phyloP scores from a whole-genome alignment of 1,139 yeast genomes.

The Pichia sorboxylosa region DNA sequence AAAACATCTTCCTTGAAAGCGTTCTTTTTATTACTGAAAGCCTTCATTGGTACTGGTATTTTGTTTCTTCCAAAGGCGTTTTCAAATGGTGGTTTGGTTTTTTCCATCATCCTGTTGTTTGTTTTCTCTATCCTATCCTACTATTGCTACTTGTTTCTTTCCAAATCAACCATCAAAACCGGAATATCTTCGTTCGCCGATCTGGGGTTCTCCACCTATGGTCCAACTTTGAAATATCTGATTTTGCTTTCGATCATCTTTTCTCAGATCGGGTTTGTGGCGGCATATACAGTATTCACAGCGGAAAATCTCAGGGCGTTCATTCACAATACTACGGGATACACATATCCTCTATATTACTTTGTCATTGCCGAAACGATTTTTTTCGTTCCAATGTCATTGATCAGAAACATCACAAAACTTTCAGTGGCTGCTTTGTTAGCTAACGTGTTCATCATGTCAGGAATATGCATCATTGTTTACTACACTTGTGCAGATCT shows the following conservation, averaged over 20 bases:
- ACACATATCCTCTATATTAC: conserved; percentile 26
- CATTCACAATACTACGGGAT: conserved; percentile 33
- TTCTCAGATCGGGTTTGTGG: conserved; percentile 69
- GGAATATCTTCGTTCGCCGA: conserved; percentile 66
- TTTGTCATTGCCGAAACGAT: conserved; percentile 46
- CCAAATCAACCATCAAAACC: conserved; percentile 44
- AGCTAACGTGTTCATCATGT: conserved; percentile 54
- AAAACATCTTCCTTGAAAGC: conserved; percentile 61
- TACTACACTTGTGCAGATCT: conserved; percentile 42
- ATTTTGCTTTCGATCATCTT: conserved; percentile 53
- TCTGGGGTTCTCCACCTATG: conserved; percentile 53
- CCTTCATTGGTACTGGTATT: conserved; percentile 73
- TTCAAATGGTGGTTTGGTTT: conserved; percentile 57
- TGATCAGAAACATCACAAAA: conserved; percentile 62
- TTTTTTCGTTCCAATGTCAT: conserved; percentile 54
- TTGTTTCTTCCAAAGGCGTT: conserved; percentile 65
- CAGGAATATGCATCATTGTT: conserved; percentile 54
- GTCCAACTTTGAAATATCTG: conserved; percentile 44
- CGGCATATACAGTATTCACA: conserved; percentile 65
- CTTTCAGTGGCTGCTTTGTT: conserved; percentile 55
- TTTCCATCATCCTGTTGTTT: conserved; percentile 41
- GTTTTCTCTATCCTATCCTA: conserved; percentile 56
- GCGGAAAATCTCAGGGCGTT: conserved; percentile 59
- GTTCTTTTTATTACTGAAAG: conserved; percentile 55
- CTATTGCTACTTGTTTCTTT: conserved; percentile 56